phyloP scores from a whole-genome alignment of 2,329 filamentous ascomycete genomes.

The Arthrobotrys sphaeroides region DNA sequence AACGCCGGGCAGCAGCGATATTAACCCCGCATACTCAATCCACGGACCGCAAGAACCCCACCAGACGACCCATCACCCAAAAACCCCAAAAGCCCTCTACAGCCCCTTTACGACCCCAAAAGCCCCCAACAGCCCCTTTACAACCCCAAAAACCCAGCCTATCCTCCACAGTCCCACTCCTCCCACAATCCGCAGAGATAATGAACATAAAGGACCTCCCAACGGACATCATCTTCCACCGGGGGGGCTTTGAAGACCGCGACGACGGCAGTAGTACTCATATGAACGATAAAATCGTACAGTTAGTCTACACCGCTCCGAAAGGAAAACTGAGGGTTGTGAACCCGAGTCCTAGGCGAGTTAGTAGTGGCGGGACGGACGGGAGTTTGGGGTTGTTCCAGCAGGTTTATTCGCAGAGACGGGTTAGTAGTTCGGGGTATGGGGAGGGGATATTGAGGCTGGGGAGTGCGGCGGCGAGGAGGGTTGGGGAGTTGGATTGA shows the following conservation, averaged over 20 bases:
- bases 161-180: no score
- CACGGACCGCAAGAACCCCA: no score
- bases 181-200: no score
- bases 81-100: no score
- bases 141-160: conserved; percentile 32
- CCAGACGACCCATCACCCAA: no score
- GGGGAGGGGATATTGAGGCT: conserved; percentile 33
- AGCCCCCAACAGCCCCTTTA: background rate
- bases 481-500: conserved; percentile 40
- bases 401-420: conserved; percentile 13
- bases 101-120: no score
- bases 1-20: conserved; percentile 23
- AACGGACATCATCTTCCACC: conserved; percentile 56
- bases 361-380: conserved; percentile 43
- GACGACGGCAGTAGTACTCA: conserved; percentile 59
- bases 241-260: conserved; percentile 54
- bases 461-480: conserved; percentile 34
- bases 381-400: conserved; percentile 54
- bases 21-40: background rate
- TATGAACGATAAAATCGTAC: conserved; percentile 62
- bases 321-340: conserved; percentile 88
- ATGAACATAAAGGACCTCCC: conserved; percentile 60
- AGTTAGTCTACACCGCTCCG: conserved; percentile 93
- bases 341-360: conserved; percentile 71
- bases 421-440: conserved; percentile 36